Conservation (phyloP, 768 basidiomycete species). For the Basidioascus undulatus region DNA sequence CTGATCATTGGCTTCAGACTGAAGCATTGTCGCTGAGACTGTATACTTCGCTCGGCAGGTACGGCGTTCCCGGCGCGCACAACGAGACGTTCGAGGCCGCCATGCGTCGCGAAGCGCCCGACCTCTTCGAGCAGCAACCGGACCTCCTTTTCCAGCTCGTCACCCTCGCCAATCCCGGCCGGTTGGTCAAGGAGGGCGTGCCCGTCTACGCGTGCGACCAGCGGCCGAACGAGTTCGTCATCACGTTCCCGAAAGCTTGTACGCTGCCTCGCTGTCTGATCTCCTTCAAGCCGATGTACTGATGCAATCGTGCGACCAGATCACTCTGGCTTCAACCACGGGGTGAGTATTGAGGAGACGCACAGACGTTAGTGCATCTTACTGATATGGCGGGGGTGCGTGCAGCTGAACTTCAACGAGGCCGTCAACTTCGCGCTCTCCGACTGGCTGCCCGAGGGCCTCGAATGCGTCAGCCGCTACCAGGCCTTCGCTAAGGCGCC, state of each 20-base stretch:
- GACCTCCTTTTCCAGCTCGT: conserved; percentile 92
- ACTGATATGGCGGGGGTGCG: not conserved
- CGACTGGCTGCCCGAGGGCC: conserved; percentile 73
- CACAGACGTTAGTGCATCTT: too few relatives aligned
- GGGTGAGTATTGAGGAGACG: conserved; percentile 31
- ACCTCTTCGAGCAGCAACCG: conserved; percentile 92
- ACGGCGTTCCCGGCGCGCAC: conserved; percentile 85
- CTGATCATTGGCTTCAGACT: not conserved
- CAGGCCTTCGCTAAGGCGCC: conserved; percentile 75
- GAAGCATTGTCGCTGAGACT: too few relatives aligned
- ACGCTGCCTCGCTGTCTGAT: too few relatives aligned
- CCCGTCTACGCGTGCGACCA: conserved; percentile 87
- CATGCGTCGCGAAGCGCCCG: conserved; percentile 82
- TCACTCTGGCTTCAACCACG: conserved; percentile 95
- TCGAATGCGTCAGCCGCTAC: conserved; percentile 73
- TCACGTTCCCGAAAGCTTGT: conserved; percentile 94
- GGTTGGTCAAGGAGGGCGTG: conserved; percentile 66
- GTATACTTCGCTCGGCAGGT: too few relatives aligned
- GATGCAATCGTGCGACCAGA: too few relatives aligned
- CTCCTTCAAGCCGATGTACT: too few relatives aligned
- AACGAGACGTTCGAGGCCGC: conserved; percentile 91
- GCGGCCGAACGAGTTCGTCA: conserved; percentile 86
- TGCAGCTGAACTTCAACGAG: conserved; percentile 89
- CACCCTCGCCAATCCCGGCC: conserved; percentile 84
- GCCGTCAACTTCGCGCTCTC: conserved; percentile 95